These are phyloP conservation scores for Hirsutella rhossiliensis DNA, from an alignment of 2,329 filamentous ascomycete species.

Conservation along the genomic window DNA sequence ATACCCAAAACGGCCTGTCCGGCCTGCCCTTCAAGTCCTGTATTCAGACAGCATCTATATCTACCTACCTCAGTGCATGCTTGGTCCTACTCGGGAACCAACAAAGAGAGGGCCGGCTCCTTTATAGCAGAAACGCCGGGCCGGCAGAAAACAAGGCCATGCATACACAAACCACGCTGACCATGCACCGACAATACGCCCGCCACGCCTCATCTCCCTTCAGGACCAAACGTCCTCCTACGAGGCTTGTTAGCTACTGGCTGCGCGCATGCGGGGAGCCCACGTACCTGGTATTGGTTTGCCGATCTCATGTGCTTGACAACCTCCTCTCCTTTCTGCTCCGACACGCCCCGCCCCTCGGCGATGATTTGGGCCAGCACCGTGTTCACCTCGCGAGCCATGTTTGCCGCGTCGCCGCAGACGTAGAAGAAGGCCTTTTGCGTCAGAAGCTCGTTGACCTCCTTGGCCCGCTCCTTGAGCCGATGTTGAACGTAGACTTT, in stretches of 20 bases:
- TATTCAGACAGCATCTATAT: not conserved
- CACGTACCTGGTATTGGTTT: slow-evolving; percentile 84
- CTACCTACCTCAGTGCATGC: not conserved
- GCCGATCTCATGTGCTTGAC: slow-evolving; percentile 93
- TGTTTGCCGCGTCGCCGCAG: slow-evolving; percentile 93
- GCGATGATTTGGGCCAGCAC: slow-evolving; percentile 80
- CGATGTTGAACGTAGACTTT: slow-evolving; percentile 98
- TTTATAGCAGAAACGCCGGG: not conserved
- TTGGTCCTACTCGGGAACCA: not conserved
- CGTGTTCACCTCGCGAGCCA: slow-evolving; percentile 87
- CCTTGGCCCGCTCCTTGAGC: slow-evolving; percentile 68
- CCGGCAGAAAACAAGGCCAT: not conserved
- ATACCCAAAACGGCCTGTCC: no score
- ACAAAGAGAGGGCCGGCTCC: not conserved
- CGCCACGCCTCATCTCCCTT: not conserved
- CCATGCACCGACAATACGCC: not conserved
- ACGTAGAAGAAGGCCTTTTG: slow-evolving; percentile 94
- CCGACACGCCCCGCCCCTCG: slow-evolving; percentile 67
- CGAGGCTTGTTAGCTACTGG: not conserved
- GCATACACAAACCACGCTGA: not conserved
- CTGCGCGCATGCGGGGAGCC: not conserved
- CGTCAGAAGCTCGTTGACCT: slow-evolving; percentile 77
- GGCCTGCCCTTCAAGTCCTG: no score
- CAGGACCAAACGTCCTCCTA: not conserved
- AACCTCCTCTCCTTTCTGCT: slow-evolving; percentile 85